A percentile compares a stretch with the other conserved stretches of the same genome.
Conservation (phyloP, 1,139 yeast genomes). For the Meyerozyma elateridarum region DNA sequence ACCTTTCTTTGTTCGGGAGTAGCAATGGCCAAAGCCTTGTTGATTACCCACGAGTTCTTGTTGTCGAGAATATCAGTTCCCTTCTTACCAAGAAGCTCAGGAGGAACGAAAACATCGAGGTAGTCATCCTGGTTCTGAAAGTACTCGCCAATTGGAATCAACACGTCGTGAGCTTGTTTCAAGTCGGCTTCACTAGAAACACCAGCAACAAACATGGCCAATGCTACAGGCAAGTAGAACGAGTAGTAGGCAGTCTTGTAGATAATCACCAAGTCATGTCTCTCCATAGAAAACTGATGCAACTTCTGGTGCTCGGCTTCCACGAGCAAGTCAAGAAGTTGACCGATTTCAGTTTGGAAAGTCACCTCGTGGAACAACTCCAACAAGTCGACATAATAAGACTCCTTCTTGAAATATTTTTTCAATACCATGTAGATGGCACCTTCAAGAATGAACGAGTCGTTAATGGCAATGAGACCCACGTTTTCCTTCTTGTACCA, state of each 20-base stretch:
- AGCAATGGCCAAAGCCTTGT: conserved; percentile 81
- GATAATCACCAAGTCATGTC: conserved; percentile 92
- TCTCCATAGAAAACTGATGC: conserved; percentile 75
- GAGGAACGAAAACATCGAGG: conserved; percentile 96
- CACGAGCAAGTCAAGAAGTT: conserved; percentile 89
- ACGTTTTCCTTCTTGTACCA: conserved; percentile 86
- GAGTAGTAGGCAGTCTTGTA: conserved; percentile 98
- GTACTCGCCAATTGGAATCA: conserved; percentile 95
- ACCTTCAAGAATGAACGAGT: conserved; percentile 94
- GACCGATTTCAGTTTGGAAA: conserved; percentile 97
- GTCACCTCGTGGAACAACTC: conserved; percentile 94
- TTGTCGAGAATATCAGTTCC: conserved; percentile 99
- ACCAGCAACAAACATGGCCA: conserved; percentile 94
- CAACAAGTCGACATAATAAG: conserved; percentile 82
- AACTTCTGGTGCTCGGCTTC: conserved; percentile 94
- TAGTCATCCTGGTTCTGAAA: conserved; percentile 98
- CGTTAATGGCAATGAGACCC: conserved; percentile 93
- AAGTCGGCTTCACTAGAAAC: conserved; percentile 64
- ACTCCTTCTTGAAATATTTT: conserved; percentile 77
- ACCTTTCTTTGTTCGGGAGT: conserved; percentile 75
- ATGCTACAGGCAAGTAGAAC: conserved; percentile 94
- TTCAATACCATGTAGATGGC: conserved; percentile 87
- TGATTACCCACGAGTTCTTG: conserved; percentile 97
- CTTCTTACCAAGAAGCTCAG: conserved; percentile 95
- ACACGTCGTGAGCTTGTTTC: conserved; percentile 81